Conservation (phyloP, 805 yeast species). For the Candida chilensis region DNA sequence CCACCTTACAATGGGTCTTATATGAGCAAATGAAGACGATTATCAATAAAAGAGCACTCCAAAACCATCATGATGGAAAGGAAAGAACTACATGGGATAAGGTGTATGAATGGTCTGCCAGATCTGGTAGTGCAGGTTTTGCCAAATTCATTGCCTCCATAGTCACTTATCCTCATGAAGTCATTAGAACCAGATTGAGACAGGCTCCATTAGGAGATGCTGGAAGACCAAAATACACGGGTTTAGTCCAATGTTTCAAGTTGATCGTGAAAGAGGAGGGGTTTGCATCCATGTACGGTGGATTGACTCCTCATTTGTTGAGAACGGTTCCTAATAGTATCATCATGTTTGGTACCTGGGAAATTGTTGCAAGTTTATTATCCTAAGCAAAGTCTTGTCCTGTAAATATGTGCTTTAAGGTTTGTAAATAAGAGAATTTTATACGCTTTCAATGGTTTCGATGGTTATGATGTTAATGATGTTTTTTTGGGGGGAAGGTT, state of each 20-base stretch:
- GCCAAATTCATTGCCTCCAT: conserved; percentile 92
- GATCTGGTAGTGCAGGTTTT: conserved; percentile 96
- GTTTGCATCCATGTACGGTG: conserved; percentile 88
- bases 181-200: conserved; percentile 88
- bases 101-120: conserved; percentile 83
- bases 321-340: conserved; percentile 97
- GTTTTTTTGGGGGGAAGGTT: too few species aligned
- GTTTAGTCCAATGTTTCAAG: conserved; percentile 79
- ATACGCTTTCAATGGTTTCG: too few species aligned
- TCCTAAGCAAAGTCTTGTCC: conserved; percentile 14
- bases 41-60: conserved; percentile 42
- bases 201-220: conserved; percentile 77
- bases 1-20: conserved; percentile 92
- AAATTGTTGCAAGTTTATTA: conserved; percentile 56
- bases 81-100: conserved; percentile 46
- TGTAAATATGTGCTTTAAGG: conserved; percentile 3
- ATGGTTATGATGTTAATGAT: too few species aligned
- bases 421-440: too few species aligned
- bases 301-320: conserved; percentile 91
- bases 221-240: conserved; percentile 82
- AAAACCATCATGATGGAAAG: conserved; percentile 18
- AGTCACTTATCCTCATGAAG: conserved; percentile 95
- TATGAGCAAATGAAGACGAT: conserved; percentile 88
- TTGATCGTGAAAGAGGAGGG: conserved; percentile 91
- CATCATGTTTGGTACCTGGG: conserved; percentile 99